Evolutionary conservation across 441 rosid species (phyloP), one percentile per base, ranked within the genome.

Genomic region (Brassica hybrid): DNA sequence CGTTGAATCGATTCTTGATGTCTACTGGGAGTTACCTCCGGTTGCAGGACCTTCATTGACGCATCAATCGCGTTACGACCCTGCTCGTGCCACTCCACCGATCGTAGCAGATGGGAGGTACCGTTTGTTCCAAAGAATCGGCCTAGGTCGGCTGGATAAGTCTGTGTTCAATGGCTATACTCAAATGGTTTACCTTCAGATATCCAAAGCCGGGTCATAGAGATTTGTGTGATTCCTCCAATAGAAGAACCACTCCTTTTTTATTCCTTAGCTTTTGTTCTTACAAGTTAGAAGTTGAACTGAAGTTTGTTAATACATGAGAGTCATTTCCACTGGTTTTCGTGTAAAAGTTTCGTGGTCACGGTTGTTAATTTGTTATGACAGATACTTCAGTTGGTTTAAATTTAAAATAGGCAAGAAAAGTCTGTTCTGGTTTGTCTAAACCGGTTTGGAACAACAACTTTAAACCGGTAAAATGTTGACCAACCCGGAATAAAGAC

Each of bases 1-100:
- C 59, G 81, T 91, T 13, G 99, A 94, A 72, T 92, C 94, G 6
- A 67, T 94, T 77, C 91, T 94, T 0, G 92, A 92, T 43, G 83
- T 89, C 12, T 96, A 92, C 5, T 92, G 99, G 99, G 99, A 96
- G 87, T 83, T 96, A 74, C 98, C 99, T 45, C 97, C 97, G 0
- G 88, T 85, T 14, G 96, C 98, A 3, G 98, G 97, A 58, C 98
- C 99, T 18, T 96, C 98, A 13, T 88, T 96, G 25, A 92, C 97
- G 1, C 99, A 96, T 77, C 99, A 93, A 66, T 88, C 93, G 6
- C 83, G 98, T 4, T 96, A 90, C 54, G 98, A 93, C 76, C 99
- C 99, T 34, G 97, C 93, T 79, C 92, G 97, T 13, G 77, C 89
- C 6, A 67, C 88, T 7, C 78, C 82, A 57, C 99, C 98, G 2